Percentiles rank a stretch among this genome's conserved stretches.
Conservation (phyloP, 495 filamentous ascomycete species). For the Aspergillus sclerotioniger region DNA sequence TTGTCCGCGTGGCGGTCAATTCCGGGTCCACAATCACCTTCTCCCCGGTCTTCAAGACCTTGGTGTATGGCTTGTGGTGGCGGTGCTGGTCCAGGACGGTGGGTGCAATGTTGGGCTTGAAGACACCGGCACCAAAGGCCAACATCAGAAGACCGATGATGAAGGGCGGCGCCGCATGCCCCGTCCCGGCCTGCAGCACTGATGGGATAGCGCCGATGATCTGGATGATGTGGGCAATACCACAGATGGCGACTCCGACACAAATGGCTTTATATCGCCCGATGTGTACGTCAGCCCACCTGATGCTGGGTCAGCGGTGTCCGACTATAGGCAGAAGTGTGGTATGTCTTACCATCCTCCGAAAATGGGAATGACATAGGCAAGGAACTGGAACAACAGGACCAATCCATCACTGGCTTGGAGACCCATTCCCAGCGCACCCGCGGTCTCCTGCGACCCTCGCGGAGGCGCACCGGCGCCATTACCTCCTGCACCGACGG, state of each 20-base stretch:
- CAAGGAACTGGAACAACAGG: constrained; percentile 59
- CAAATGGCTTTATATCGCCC: constrained; percentile 56
- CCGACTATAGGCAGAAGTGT: not conserved
- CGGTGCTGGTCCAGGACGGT: constrained; percentile 35
- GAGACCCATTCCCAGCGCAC: constrained; percentile 57
- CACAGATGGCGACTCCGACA: constrained; percentile 61
- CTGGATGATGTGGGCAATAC: constrained; percentile 64
- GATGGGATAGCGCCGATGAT: constrained; percentile 58
- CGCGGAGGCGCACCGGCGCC: constrained; percentile 59
- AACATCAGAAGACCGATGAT: constrained; percentile 51
- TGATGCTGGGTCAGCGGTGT: not conserved
- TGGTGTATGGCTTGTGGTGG: constrained; percentile 29
- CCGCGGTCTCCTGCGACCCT: constrained; percentile 53
- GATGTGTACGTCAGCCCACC: constrained; percentile 53
- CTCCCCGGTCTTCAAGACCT: constrained; percentile 35
- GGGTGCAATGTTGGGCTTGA: constrained; percentile 43
- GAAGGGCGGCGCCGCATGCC: constrained; percentile 53
- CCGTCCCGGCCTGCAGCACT: constrained; percentile 51
- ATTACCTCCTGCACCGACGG: constrained; percentile 49
- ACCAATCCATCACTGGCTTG: constrained; percentile 58
- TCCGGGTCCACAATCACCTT: constrained; percentile 42
- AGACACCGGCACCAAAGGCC: constrained; percentile 36
- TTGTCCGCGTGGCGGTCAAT: constrained; percentile 28
- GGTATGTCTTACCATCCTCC: constrained; percentile 44
- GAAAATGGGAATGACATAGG: constrained; percentile 57